Conservation (phyloP, 495 filamentous ascomycete genomes). For the Penicillium herquei region DNA sequence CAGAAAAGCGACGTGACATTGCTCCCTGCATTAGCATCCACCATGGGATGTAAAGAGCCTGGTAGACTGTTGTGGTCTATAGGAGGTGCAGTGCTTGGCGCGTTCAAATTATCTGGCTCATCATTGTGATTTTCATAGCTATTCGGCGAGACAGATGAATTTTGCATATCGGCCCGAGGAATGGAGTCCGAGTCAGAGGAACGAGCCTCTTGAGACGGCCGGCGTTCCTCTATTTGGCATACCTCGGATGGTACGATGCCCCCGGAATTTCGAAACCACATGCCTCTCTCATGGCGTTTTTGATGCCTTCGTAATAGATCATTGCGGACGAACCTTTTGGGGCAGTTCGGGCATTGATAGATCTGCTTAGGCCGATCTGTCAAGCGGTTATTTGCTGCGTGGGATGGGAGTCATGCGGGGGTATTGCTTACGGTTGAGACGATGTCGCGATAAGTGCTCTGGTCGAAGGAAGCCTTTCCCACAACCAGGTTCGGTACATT, state of each 20-base stretch:
- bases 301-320: slow-evolving; percentile 6
- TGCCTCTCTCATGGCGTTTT: slow-evolving; percentile 4
- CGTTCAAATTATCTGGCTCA: background rate
- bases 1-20: slow-evolving; percentile 14
- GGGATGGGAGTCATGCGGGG: background rate
- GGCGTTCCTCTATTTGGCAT: background rate
- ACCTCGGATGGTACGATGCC: background rate
- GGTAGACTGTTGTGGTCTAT: too few species aligned
- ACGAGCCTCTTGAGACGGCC: background rate
- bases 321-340: slow-evolving; percentile 1
- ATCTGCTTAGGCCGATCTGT: slow-evolving; percentile 2
- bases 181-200: background rate
- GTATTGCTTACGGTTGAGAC: slow-evolving; percentile 4
- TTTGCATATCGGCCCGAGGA: background rate
- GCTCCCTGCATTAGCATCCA: slow-evolving; percentile 12
- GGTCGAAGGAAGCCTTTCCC: background rate
- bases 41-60: background rate
- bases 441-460: slow-evolving; percentile 5
- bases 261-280: slow-evolving; percentile 1
- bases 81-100: too few species aligned
- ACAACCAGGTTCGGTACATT: background rate
- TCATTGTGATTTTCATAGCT: background rate
- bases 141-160: background rate
- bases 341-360: background rate
- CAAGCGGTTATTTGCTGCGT: background rate